A percentile compares a stretch with the other conserved stretches of the same genome.
Evolutionary conservation across 2,329 filamentous ascomycete species (phyloP).

Genomic region (Aspergillus uvarum): DNA sequence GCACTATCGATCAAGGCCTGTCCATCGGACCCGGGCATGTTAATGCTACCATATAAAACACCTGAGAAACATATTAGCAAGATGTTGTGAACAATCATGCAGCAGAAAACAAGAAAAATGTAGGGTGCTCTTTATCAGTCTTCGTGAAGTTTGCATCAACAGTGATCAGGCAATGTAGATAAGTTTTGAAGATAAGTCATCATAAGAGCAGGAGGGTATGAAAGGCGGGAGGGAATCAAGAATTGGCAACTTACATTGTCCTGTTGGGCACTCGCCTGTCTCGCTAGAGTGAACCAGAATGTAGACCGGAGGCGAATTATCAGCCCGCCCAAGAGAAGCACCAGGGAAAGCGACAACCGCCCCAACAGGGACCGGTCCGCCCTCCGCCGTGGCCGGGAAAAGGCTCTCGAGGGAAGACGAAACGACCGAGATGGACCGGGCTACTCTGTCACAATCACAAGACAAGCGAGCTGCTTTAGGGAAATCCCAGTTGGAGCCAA

Average conservation of each 20-base stretch:
- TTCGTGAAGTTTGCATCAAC: constrained; percentile 80
- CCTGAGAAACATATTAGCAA: constrained; percentile 49
- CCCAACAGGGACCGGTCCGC: constrained; percentile 71
- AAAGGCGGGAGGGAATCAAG: constrained; percentile 16
- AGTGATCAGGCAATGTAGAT: constrained; percentile 99
- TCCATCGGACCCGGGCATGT: constrained; percentile 35
- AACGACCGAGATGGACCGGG: constrained; percentile 67
- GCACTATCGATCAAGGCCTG: constrained; percentile 43
- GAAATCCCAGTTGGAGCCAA: constrained; percentile 41
- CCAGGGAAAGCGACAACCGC: constrained; percentile 47
- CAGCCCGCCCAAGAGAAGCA: constrained; percentile 28
- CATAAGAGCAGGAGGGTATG: constrained; percentile 56
- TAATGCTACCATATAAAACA: constrained; percentile 58
- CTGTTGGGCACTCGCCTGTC: constrained; percentile 82
- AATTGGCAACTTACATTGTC: constrained; percentile 74
- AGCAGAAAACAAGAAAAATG: constrained; percentile 17
- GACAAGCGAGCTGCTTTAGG: constrained; percentile 21
- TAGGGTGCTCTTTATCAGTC: constrained; percentile 64
- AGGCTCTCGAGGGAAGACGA: constrained; percentile 63
- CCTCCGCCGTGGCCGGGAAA: constrained; percentile 72
- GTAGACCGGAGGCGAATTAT: constrained; percentile 52
- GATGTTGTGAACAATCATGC: constrained; percentile 19
- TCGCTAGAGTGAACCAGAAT: constrained; percentile 79
- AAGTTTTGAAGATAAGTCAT: constrained; percentile 80
- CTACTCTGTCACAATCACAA: constrained; percentile 44